phyloP scores from a whole-genome alignment of 2,329 filamentous ascomycete genomes.

The Trichoderma sp. region DNA sequence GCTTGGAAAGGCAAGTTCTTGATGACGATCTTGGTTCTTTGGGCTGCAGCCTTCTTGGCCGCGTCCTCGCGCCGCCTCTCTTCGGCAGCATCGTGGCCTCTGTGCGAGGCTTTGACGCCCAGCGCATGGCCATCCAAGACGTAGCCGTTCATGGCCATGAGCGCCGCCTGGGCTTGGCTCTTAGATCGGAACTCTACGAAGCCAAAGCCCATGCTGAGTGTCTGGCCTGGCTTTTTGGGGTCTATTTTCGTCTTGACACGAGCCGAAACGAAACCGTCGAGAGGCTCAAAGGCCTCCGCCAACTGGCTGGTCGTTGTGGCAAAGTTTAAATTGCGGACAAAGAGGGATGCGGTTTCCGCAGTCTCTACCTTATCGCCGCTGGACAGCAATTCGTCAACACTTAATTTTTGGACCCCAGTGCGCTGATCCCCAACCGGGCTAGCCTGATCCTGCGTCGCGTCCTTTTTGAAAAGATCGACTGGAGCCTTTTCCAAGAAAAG shows the following conservation, averaged over 20 bases:
- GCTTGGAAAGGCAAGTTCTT: slow-evolving; percentile 98
- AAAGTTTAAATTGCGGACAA: slow-evolving; percentile 93
- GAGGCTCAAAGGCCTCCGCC: slow-evolving; percentile 70
- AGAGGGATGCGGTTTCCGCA: slow-evolving; percentile 72
- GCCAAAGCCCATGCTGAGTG: slow-evolving; percentile 95
- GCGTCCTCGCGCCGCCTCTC: slow-evolving; percentile 79
- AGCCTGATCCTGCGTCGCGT: slow-evolving; percentile 29
- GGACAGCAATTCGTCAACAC: slow-evolving; percentile 66
- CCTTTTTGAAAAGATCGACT: slow-evolving; percentile 65
- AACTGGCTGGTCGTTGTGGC: slow-evolving; percentile 75
- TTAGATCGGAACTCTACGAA: slow-evolving; percentile 86
- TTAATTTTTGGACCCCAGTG: slow-evolving; percentile 57
- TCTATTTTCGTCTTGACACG: slow-evolving; percentile 91
- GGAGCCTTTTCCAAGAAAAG: slow-evolving; percentile 93
- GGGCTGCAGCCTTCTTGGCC: slow-evolving; percentile 72
- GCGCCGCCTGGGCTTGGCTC: slow-evolving; percentile 72
- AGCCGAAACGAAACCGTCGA: slow-evolving; percentile 86
- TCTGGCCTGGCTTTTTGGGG: slow-evolving; percentile 82
- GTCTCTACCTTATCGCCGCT: slow-evolving; percentile 51
- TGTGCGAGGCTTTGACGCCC: slow-evolving; percentile 81
- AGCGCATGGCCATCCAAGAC: slow-evolving; percentile 84
- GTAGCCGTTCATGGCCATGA: slow-evolving; percentile 82
- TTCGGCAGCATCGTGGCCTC: slow-evolving; percentile 80
- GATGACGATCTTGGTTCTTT: slow-evolving; percentile 89
- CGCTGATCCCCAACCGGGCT: slow-evolving; percentile 36